Evolutionary conservation across 2,329 filamentous ascomycete species (phyloP), one percentile per base, ranked within the genome.

Genomic region (Aspergillus ustus): DNA sequence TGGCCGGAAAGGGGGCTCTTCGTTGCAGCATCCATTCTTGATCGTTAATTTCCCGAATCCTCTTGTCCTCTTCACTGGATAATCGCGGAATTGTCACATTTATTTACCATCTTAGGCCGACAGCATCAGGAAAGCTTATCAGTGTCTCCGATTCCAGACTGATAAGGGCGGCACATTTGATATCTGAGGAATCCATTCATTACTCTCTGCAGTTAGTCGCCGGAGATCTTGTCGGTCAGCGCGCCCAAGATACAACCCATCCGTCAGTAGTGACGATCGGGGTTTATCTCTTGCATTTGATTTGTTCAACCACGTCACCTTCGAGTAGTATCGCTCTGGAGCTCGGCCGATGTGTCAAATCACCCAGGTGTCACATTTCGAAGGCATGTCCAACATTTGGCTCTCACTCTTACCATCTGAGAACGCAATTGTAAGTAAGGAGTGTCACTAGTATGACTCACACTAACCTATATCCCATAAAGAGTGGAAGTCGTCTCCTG

Each of bases 121-220:
- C 19, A 4, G 19, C 6, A 6, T 19, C 22, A 2, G 15, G 22
- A 25, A 13, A 48, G 45, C 45, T 48, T 48, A 51, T 34, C 48
- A 51, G 15, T 13, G 34, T 52, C 51, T 52, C 34, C 34, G 43
- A 52, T 43, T 48, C n/a, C 19, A 34, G 19, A 43, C n/a, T 46
- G 52, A 55, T 55, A 55, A 48, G 43, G 34, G 22, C n/a, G 28
- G 45, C 20, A 22, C 5, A 22, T 43, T 7, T 40, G 34, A 40
- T 9, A 40, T 40, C 13, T 17, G 20, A 53, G 51, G 31, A 48
- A 22, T 15, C 25, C 31, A 43, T 52, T 25, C 25, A 25, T 25
- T 55, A 25, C 43, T 40, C 3, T 17, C 43, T 55, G 22, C 43
- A 55, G 43, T 48, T 55, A 55, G 52, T 34, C 43, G 43, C 20